A percentile compares a stretch with the other conserved stretches of the same genome.
Conservation (phyloP, 176 grass and related monocot species). For the Aechmea fasciata region DNA sequence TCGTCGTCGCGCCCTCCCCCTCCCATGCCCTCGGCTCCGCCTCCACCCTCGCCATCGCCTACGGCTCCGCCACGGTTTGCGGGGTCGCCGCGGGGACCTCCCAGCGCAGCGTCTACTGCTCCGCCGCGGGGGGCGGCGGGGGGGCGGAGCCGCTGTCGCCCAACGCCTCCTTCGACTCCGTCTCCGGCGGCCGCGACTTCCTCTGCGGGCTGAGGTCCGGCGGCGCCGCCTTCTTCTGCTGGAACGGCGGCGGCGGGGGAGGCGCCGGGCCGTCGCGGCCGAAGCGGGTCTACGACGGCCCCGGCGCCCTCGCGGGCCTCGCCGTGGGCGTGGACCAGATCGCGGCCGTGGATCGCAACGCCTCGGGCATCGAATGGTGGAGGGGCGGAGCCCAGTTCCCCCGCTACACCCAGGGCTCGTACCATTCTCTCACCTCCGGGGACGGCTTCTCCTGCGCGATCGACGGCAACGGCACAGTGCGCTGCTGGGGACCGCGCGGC, state of each 20-base stretch:
- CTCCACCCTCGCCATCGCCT: conserved; percentile 52
- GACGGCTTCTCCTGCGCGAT: conserved; percentile 63
- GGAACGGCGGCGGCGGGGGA: conserved; percentile 16
- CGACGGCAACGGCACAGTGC: conserved; percentile 20
- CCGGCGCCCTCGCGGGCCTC: neutral
- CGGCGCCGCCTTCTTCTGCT: conserved; percentile 57
- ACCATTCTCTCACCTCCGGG: conserved; percentile 57
- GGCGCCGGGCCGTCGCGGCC: neutral
- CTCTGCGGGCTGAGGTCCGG: conserved; percentile 36
- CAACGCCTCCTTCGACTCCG: conserved; percentile 29
- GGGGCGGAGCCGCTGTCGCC: conserved; percentile 13
- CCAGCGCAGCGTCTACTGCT: conserved; percentile 22
- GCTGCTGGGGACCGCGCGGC: conserved; percentile 45
- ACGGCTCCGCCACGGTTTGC: conserved; percentile 33
- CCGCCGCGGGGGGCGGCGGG: too few relatives aligned
- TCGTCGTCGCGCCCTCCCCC: conserved; percentile 9
- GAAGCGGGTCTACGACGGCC: conserved; percentile 46
- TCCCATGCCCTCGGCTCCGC: conserved; percentile 17
- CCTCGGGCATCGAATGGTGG: conserved; percentile 47
- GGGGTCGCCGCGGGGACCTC: conserved; percentile 19
- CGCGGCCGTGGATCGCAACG: conserved; percentile 32
- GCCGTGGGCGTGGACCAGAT: conserved; percentile 55
- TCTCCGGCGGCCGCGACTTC: conserved; percentile 42
- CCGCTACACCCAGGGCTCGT: fast-evolving
- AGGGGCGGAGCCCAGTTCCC: conserved; percentile 12